A percentile compares a stretch with the other conserved stretches of the same genome.
phyloP scores from a whole-genome alignment of 768 basidiomycete species.

The Gelatoporia subvermispora region DNA sequence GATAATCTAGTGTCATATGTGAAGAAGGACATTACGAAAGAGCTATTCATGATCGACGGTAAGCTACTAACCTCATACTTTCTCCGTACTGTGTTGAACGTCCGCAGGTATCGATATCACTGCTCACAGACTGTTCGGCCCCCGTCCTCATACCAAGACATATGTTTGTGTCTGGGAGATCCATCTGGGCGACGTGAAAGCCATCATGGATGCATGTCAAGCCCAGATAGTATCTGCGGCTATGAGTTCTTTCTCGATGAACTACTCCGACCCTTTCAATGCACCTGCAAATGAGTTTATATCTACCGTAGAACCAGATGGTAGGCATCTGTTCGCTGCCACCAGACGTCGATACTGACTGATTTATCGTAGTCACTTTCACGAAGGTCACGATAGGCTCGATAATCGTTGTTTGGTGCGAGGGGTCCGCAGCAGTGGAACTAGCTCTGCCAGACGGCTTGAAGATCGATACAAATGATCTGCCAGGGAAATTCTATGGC shows the following conservation, averaged over 20 bases:
- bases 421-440: conserved; percentile 48
- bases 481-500: conserved; percentile 62
- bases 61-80: conserved; percentile 4
- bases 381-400: conserved; percentile 58
- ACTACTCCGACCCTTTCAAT: conserved; percentile 74
- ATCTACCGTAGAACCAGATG: conserved; percentile 68
- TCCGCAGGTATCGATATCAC: conserved; percentile 66
- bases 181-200: conserved; percentile 58
- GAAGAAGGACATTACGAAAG: conserved; percentile 15
- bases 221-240: conserved; percentile 47
- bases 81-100: background rate
- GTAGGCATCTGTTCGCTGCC: conserved; percentile 37
- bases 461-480: conserved; percentile 66
- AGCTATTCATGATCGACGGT: conserved; percentile 49
- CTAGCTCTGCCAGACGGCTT: conserved; percentile 56
- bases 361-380: conserved; percentile 64
- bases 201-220: conserved; percentile 50
- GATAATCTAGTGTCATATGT: conserved; percentile 13
- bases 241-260: conserved; percentile 54
- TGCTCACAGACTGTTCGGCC: conserved; percentile 86
- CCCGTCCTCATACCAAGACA: conserved; percentile 74
- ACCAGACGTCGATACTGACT: background rate
- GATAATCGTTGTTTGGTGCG: conserved; percentile 53
- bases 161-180: conserved; percentile 96
- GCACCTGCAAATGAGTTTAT: conserved; percentile 70